phyloP scores from a whole-genome alignment of 176 grass and related monocot genomes.

The Calamus simplicifolius region DNA sequence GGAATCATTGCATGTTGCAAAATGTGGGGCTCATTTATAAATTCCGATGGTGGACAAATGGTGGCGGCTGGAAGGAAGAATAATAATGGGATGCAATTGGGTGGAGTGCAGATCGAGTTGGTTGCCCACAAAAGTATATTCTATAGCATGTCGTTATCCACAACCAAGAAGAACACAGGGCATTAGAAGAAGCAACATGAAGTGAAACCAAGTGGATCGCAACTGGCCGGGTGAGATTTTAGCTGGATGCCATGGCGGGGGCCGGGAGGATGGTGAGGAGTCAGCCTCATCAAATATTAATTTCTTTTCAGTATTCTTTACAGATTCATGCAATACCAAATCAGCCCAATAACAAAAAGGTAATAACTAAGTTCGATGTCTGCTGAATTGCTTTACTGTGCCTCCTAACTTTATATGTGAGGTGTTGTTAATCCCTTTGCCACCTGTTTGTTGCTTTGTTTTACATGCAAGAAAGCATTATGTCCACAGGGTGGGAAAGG shows the following conservation, averaged over 20 bases:
- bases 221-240: slow-evolving; percentile 3
- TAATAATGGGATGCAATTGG: too few relatives aligned
- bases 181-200: slow-evolving; percentile 16
- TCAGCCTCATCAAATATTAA: slow-evolving; percentile 29
- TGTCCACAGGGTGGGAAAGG: too few relatives aligned
- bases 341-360: slow-evolving; percentile 35
- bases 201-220: slow-evolving; percentile 21
- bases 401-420: background rate
- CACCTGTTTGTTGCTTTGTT: too few relatives aligned
- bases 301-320: slow-evolving; percentile 24
- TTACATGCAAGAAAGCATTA: too few relatives aligned
- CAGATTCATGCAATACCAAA: slow-evolving; percentile 31
- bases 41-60: too few relatives aligned
- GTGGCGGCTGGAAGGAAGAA: too few relatives aligned
- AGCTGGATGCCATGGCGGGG: background rate
- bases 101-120: too few relatives aligned
- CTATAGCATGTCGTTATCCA: too few relatives aligned
- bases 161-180: background rate
- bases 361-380: slow-evolving; percentile 28
- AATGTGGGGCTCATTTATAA: too few relatives aligned
- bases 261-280: slow-evolving; percentile 18
- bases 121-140: too few relatives aligned
- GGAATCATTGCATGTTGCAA: too few relatives aligned
- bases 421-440: background rate
- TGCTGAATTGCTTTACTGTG: slow-evolving; percentile 15